Evolutionary conservation across 202 grass and related monocot genomes (phyloP).

Genomic region (Brachypodium distachyon): DNA sequence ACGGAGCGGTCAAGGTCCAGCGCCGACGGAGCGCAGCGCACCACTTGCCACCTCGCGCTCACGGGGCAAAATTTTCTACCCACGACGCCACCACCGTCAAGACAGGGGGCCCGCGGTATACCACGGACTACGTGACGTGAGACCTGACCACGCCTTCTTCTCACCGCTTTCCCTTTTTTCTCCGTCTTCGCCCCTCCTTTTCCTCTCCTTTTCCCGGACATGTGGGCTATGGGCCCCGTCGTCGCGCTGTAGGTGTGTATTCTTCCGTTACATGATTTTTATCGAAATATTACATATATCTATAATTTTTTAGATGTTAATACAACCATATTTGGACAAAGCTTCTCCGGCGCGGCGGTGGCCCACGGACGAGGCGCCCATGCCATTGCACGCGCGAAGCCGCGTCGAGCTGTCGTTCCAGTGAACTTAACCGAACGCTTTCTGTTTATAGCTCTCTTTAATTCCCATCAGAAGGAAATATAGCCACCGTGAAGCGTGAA

Average conservation of each 20-base stretch:
- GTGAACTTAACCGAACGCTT: too few relatives aligned
- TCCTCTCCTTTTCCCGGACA: not conserved
- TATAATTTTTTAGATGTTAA: too few relatives aligned
- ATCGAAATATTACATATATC: too few relatives aligned
- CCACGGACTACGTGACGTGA: not conserved
- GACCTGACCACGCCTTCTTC: not conserved
- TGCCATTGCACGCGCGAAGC: not conserved
- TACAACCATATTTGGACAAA: too few relatives aligned
- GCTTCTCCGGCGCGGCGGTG: not conserved
- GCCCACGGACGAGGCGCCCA: not conserved
- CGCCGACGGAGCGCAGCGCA: slow-evolving; percentile 31
- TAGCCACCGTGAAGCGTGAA: too few relatives aligned
- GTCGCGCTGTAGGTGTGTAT: not conserved
- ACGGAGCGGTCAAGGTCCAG: slow-evolving; percentile 23
- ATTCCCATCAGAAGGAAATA: too few relatives aligned
- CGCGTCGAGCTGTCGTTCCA: not conserved
- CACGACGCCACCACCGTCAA: not conserved
- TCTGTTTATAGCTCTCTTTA: too few relatives aligned
- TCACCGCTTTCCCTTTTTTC: not conserved
- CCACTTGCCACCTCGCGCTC: not conserved
- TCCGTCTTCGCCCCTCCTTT: not conserved
- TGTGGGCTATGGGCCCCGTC: not conserved
- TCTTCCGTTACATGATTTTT: too few relatives aligned
- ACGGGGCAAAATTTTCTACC: not conserved
- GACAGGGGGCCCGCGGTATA: not conserved